phyloP scores from a whole-genome alignment of 768 basidiomycete genomes.

The Trametes villosa region DNA sequence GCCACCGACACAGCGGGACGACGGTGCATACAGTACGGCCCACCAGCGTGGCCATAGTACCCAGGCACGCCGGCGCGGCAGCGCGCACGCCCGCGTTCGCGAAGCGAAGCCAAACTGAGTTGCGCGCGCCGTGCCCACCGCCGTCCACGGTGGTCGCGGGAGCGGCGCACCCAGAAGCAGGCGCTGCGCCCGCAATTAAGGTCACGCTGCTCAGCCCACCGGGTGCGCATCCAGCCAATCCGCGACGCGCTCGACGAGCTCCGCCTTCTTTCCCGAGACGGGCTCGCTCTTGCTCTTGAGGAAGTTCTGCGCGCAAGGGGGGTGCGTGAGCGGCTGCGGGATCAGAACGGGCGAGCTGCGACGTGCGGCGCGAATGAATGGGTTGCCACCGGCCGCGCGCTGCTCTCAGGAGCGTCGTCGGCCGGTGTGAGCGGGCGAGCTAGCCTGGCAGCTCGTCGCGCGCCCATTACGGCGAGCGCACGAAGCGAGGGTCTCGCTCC shows the following conservation, averaged over 20 bases:
- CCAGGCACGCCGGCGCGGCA: slow-evolving; percentile 23
- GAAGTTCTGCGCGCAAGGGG: slow-evolving; percentile 56
- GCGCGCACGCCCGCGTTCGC: slow-evolving; percentile 12
- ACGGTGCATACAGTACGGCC: neutral
- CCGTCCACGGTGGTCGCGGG: slow-evolving; percentile 22
- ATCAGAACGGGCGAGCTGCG: slow-evolving; percentile 2
- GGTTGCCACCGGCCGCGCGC: slow-evolving; percentile 7
- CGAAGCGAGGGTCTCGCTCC: slow-evolving; percentile 8
- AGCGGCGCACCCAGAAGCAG: slow-evolving; percentile 6
- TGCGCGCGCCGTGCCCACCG: neutral
- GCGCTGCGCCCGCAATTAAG: slow-evolving; percentile 2
- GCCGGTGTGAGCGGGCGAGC: slow-evolving; percentile 9
- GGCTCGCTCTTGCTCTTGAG: slow-evolving; percentile 66
- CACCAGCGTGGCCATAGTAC: slow-evolving; percentile 18
- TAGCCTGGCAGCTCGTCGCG: slow-evolving; percentile 7
- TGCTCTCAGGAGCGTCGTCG: slow-evolving; percentile 10
- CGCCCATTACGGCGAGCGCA: neutral
- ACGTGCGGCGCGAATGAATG: slow-evolving; percentile 5
- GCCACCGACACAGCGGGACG: slow-evolving; percentile 6
- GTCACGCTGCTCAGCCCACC: slow-evolving; percentile 11
- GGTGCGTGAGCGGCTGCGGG: slow-evolving; percentile 7
- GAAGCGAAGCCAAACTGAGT: slow-evolving; percentile 8
- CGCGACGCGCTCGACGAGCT: slow-evolving; percentile 65
- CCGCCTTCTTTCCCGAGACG: slow-evolving; percentile 72
- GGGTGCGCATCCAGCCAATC: slow-evolving; percentile 58